Base-by-base conservation (phyloP, 179 eudicot species). In the Amaranthus tricolor region DNA sequence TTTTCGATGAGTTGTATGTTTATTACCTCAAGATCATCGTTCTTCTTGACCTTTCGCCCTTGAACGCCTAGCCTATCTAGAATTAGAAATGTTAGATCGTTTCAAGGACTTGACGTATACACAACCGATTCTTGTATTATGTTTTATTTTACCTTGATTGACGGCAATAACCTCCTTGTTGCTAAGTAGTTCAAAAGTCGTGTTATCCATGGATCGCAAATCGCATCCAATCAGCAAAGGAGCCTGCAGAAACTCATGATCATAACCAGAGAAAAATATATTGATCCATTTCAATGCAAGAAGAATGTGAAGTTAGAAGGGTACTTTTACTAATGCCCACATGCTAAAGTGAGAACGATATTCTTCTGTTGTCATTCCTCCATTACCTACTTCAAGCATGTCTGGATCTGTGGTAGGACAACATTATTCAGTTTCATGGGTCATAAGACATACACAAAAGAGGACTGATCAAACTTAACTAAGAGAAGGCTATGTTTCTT, bases 331-430 rank as follows among this genome's bases (percentile, higher is more conserved):
- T 70, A 92, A 76, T 52, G 97, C 96, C 97, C 97, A 92, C 68
- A 92, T 89, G 86, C 96, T 90, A 69, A 92, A 92, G 81, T 92
- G 97, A 14, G 96, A 86, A 50, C 93, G 90, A 49, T 93, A 93
- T 77, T 93, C 98, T 49, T 82, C 79, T 0, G 65, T 62, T 31
- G 84, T 86, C 98, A 93, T 93, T 50, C 92, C 90, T 72, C 94
- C 98, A 62, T 93, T 93, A 17, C 96, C 98, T 20, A 93, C 89
- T 82, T 93, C 98, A 61, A 93, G 81, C 98, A 93, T 93, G 77
- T 93, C 96, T 5, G 98, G 98, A 86, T 93, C 98, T 93, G 81
- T 44, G 48, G 40, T 4, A 31, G 40, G 74, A 65, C 20, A 50
- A 66, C 15, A 59, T 31, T 16, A 5, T 7, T 11, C 58, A 12